Evolutionary conservation across 1,284 basidiomycete species (phyloP).

Genomic region (Microbotryum lychnidis-dioicae): DNA sequence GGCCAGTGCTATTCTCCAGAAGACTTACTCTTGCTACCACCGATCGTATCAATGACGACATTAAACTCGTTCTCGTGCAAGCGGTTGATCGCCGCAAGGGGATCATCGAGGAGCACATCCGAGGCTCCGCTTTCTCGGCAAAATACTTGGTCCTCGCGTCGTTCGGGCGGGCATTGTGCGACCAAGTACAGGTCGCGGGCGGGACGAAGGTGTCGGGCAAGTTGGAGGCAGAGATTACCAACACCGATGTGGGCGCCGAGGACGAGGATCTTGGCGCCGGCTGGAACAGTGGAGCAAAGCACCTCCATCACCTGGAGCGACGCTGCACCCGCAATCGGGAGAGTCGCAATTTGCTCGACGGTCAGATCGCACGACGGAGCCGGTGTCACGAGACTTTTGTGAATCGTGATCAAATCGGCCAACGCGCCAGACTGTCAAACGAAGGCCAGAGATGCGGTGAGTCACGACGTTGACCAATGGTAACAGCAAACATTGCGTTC

Average conservation of each 20-base stretch:
- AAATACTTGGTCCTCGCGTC: slow-evolving; percentile 38
- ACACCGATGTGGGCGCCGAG: slow-evolving; percentile 43
- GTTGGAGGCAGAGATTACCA: slow-evolving; percentile 42
- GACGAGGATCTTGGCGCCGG: slow-evolving; percentile 41
- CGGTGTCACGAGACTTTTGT: slow-evolving; percentile 37
- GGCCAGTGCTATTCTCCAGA: not conserved
- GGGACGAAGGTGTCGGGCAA: slow-evolving; percentile 36
- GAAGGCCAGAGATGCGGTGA: not conserved
- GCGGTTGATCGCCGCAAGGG: slow-evolving; percentile 41
- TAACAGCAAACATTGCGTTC: not conserved
- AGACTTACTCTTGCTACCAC: slow-evolving; percentile 20
- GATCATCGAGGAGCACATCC: slow-evolving; percentile 42
- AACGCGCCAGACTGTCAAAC: slow-evolving; percentile 38
- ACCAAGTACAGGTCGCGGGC: slow-evolving; percentile 40
- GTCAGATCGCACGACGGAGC: slow-evolving; percentile 39
- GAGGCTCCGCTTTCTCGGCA: slow-evolving; percentile 42
- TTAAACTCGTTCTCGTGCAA: slow-evolving; percentile 43
- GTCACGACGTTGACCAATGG: not conserved
- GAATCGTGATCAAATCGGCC: slow-evolving; percentile 40
- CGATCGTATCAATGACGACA: slow-evolving; percentile 37
- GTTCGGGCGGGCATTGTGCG: slow-evolving; percentile 40
- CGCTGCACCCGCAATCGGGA: slow-evolving; percentile 41
- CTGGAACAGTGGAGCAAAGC: slow-evolving; percentile 38
- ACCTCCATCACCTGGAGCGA: slow-evolving; percentile 41
- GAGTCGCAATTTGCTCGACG: slow-evolving; percentile 42